Conservation (phyloP, 352 stramenopile genomes). For the Phytophthora nicotianae region DNA sequence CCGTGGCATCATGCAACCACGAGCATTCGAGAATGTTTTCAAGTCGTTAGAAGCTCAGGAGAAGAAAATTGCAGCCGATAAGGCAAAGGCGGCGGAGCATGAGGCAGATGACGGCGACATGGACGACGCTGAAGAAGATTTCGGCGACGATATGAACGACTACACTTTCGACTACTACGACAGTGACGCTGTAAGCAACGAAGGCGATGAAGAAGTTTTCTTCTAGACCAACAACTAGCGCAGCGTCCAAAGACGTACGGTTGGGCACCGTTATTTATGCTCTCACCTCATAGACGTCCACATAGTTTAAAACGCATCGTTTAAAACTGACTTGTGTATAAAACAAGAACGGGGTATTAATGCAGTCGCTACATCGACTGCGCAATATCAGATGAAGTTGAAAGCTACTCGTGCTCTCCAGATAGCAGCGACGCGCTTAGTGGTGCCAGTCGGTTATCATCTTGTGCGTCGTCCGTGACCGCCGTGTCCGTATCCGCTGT, state of each 20-base stretch:
- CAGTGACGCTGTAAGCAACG: constrained; percentile 69
- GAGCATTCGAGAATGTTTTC: constrained; percentile 72
- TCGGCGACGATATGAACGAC: constrained; percentile 82
- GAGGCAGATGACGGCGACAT: constrained; percentile 58
- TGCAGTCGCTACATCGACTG: constrained; percentile 13
- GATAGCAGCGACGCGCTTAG: constrained; percentile 55
- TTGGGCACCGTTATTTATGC: too few relatives aligned
- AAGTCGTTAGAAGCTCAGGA: constrained; percentile 75
- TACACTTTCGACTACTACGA: constrained; percentile 87
- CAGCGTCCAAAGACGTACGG: too few relatives aligned
- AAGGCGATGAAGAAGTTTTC: constrained; percentile 78
- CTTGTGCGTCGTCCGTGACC: constrained; percentile 31
- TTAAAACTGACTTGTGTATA: background rate
- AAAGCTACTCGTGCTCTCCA: constrained; percentile 56
- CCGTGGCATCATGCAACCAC: constrained; percentile 64
- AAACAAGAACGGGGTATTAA: constrained; percentile 19
- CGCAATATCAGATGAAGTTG: constrained; percentile 36
- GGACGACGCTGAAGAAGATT: constrained; percentile 70
- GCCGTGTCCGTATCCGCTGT: constrained; percentile 18
- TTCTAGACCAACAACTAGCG: constrained; percentile 44
- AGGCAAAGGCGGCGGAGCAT: constrained; percentile 48
- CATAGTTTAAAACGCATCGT: background rate
- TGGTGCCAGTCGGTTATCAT: constrained; percentile 51
- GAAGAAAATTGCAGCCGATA: constrained; percentile 51
- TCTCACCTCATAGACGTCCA: constrained; percentile 26